A percentile compares a stretch with the other conserved stretches of the same genome.
phyloP scores from a whole-genome alignment of 2,329 filamentous ascomycete species.

The Hypoxylon sp. region DNA sequence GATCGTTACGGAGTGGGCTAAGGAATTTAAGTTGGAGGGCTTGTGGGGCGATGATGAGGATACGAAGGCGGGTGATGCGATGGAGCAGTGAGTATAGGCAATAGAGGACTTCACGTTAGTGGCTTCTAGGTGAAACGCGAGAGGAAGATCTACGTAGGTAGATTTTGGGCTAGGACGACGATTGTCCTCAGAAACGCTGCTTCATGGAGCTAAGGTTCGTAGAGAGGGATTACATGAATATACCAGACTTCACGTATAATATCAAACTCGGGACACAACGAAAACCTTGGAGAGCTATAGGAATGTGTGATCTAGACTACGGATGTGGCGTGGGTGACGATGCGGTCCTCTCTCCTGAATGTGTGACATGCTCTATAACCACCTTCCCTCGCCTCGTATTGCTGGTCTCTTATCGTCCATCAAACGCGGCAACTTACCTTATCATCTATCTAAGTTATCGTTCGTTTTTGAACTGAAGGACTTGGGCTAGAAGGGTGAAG shows the following conservation, averaged over 20 bases:
- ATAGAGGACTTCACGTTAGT: neutral
- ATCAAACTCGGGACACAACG: neutral
- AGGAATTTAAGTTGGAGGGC: constrained; percentile 95
- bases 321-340: no score
- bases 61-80: constrained; percentile 60
- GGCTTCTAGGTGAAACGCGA: neutral
- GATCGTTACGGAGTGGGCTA: constrained; percentile 85
- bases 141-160: neutral
- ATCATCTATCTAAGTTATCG: neutral
- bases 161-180: neutral
- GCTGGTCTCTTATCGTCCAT: neutral
- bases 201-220: neutral
- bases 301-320: no score
- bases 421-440: neutral
- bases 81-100: constrained; percentile 62
- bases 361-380: neutral
- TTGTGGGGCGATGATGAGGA: constrained; percentile 80
- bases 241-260: constrained; percentile 8
- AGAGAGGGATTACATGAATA: constrained; percentile 17
- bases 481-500: neutral
- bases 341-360: no score
- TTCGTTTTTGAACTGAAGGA: neutral
- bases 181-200: neutral
- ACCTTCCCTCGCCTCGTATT: neutral
- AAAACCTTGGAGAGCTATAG: no score